Base-by-base conservation (phyloP, 805 yeast genomes). In the Monosporozyma solicola region DNA sequence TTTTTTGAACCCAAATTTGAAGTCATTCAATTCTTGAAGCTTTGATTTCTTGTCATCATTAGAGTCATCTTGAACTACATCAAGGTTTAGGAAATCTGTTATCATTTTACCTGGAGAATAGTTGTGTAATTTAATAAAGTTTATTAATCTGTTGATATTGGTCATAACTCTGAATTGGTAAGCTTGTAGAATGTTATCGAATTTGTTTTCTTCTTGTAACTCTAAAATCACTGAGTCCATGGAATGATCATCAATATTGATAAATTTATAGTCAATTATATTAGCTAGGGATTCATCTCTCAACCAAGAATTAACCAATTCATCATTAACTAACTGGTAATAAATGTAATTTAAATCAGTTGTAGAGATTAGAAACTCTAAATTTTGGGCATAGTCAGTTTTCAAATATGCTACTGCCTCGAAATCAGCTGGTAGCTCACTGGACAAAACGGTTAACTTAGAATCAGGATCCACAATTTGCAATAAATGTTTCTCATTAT, bases 1-100 rank as follows among this genome's bases (percentile, higher is more conserved):
- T 53, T 80, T 79, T 7, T 66, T 60, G 35, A 76, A 72, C 1
- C 84, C 84, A 67, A 80, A 80, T 31, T 66, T 72, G 6, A 59
- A 43, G 41, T 66, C 61, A 52, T 58, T 53, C 33, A 55, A 51
- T 5, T 33, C 27, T 24, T 47, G 32, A 10, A 57, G 41, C 8
- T 49, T 57, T 22, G 49, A 52, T 33, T 54, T 55, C 8, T 59
- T 58, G 8, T 60, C 65, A 7, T 59, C 51, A 11, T 46, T 13
- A 24, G 53, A 57, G 25, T 53, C 53, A n/a, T 39, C 4, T 31
- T 44, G 31, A 25, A 33, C n/a, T 10, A 48, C 27, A 31, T 57
- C 58, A n/a, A 57, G 22, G 25, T 53, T 53, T 41, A 64, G 39
- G 2, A 59, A 8, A 33, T 51, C 52, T 1, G 62, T 60, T 9